A percentile compares a stretch with the other conserved stretches of the same genome.
These are phyloP conservation scores for Mycena venus DNA, from an alignment of 768 basidiomycete genomes.

Conservation along the genomic window DNA sequence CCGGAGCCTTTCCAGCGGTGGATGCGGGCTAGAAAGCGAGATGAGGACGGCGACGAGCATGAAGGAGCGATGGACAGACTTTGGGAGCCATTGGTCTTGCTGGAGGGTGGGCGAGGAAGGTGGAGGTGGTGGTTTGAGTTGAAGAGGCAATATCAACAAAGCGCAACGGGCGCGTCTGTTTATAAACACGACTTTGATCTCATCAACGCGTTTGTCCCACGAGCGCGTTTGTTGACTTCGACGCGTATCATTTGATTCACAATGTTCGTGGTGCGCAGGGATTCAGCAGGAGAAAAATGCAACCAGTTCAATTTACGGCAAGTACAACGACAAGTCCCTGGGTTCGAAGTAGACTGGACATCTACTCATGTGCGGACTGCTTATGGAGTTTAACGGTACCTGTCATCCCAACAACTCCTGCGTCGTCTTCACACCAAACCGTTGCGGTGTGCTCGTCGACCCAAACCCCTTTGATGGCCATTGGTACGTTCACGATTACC, in stretches of 20 bases:
- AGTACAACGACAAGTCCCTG: too few relatives aligned
- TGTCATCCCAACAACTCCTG: slow-evolving; percentile 43
- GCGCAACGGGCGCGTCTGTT: slow-evolving; percentile 25
- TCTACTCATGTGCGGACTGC: neutral
- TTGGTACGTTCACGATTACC: slow-evolving; percentile 54
- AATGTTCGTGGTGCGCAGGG: too few relatives aligned
- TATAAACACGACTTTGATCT: neutral
- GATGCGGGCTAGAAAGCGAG: slow-evolving; percentile 65
- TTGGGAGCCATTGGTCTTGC: slow-evolving; percentile 51
- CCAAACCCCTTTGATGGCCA: slow-evolving; percentile 55
- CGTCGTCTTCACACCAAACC: slow-evolving; percentile 56
- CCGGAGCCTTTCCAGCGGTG: slow-evolving; percentile 80
- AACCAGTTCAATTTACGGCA: too few relatives aligned
- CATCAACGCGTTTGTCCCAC: neutral
- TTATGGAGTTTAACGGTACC: slow-evolving; percentile 22
- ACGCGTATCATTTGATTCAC: too few relatives aligned
- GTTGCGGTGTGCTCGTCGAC: slow-evolving; percentile 42
- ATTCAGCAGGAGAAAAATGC: too few relatives aligned
- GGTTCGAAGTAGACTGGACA: neutral
- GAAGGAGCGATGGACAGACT: slow-evolving; percentile 32
- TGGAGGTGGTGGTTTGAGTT: slow-evolving; percentile 10
- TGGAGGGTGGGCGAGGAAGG: neutral
- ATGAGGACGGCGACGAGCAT: slow-evolving; percentile 3
- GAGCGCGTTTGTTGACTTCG: neutral
- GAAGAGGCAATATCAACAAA: slow-evolving; percentile 23